Evolutionary conservation across 2,329 filamentous ascomycete species (phyloP).

Genomic region (Xylariomycetidae sp.): DNA sequence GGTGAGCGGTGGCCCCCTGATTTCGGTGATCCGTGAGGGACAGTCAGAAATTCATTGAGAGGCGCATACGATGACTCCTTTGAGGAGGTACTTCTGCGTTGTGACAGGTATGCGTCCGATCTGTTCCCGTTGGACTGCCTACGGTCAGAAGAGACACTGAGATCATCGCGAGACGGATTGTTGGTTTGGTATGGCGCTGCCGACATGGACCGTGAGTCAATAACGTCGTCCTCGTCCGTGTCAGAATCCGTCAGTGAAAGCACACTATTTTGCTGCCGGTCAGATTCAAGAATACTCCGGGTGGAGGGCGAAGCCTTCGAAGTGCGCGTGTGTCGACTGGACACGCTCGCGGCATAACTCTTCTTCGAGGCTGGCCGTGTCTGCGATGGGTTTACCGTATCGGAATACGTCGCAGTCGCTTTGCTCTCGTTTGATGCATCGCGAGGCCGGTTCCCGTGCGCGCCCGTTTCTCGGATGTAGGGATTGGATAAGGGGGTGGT

Average conservation of each 20-base stretch:
- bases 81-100: slow-evolving; percentile 26
- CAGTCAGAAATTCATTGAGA: slow-evolving; percentile 38
- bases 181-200: slow-evolving; percentile 28
- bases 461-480: slow-evolving; percentile 9
- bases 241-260: slow-evolving; percentile 52
- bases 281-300: slow-evolving; percentile 43
- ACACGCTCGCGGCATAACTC: slow-evolving; percentile 47
- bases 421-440: slow-evolving; percentile 22
- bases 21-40: slow-evolving; percentile 28
- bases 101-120: slow-evolving; percentile 12
- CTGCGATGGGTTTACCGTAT: slow-evolving; percentile 20
- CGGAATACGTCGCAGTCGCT: slow-evolving; percentile 20
- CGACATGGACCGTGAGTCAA: slow-evolving; percentile 27
- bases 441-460: slow-evolving; percentile 18
- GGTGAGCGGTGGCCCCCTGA: slow-evolving; percentile 13
- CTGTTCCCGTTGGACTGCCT: slow-evolving; percentile 11
- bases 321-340: slow-evolving; percentile 50
- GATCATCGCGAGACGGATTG: slow-evolving; percentile 17
- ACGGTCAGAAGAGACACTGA: slow-evolving; percentile 13
- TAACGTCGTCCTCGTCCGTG: slow-evolving; percentile 45
- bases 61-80: slow-evolving; percentile 37
- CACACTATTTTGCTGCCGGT: slow-evolving; percentile 51
- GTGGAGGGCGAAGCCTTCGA: slow-evolving; percentile 49
- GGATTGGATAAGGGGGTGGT: slow-evolving; percentile 18
- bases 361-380: slow-evolving; percentile 25